These are phyloP conservation scores for Phoma sp. DNA, from an alignment of 2,329 filamentous ascomycete species.

Conservation along the genomic window DNA sequence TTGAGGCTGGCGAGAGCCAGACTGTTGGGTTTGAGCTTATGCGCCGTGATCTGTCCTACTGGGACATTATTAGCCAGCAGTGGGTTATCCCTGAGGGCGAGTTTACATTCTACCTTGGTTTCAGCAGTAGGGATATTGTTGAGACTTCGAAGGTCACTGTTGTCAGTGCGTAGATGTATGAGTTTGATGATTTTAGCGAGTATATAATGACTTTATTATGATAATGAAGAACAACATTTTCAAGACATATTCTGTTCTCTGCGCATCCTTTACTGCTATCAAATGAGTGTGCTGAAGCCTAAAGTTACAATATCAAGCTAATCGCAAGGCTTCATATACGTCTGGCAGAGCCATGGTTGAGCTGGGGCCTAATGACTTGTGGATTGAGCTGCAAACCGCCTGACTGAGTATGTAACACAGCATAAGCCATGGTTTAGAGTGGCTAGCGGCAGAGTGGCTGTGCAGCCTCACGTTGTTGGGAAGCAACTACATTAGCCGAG, in stretches of 20 bases:
- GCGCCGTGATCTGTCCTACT: conserved; percentile 83
- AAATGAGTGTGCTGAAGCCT: no score
- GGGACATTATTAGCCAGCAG: conserved; percentile 77
- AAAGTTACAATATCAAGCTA: no score
- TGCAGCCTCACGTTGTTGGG: no score
- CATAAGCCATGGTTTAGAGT: no score
- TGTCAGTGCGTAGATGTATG: conserved; percentile 12
- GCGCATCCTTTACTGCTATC: neutral
- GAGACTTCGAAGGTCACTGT: conserved; percentile 28
- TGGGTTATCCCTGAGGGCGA: conserved; percentile 67
- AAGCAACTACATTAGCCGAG: no score
- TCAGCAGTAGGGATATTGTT: conserved; percentile 37
- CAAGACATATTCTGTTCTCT: neutral
- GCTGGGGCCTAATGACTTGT: no score
- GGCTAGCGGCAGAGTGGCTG: no score
- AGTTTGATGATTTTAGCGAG: neutral
- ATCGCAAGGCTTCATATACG: no score
- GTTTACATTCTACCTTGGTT: conserved; percentile 36
- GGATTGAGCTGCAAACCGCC: no score
- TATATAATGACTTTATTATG: conserved; percentile 6
- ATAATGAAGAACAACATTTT: conserved; percentile 2
- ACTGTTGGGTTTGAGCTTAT: conserved; percentile 72
- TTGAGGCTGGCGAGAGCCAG: conserved; percentile 64
- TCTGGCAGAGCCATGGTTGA: no score
- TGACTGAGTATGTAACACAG: no score